Evolutionary conservation across 2,329 filamentous ascomycete species (phyloP).

Genomic region (Lachnellula cervina): DNA sequence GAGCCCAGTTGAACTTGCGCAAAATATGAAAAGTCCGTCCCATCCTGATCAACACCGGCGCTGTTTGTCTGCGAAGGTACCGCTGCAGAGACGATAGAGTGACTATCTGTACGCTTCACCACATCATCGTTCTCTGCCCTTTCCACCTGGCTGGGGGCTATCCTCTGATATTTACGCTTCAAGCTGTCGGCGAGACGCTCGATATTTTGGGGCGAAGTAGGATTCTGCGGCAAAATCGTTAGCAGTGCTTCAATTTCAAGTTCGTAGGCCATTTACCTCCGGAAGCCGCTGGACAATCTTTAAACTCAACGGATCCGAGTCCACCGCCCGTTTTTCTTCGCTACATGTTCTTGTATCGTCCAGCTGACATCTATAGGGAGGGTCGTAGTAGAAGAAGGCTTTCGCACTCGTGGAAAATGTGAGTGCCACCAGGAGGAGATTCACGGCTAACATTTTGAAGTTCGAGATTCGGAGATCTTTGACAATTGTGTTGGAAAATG

Average conservation of each 20-base stretch:
- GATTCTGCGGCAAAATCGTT: slow-evolving; percentile 2
- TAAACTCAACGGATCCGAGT: slow-evolving; percentile 4
- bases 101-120: slow-evolving; percentile 23
- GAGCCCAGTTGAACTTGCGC: slow-evolving; percentile 54
- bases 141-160: slow-evolving; percentile 1
- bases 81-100: slow-evolving; percentile 21
- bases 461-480: not conserved
- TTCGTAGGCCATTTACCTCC: slow-evolving; percentile 8
- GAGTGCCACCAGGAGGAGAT: slow-evolving; percentile 7
- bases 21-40: slow-evolving; percentile 63
- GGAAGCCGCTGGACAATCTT: slow-evolving; percentile 18
- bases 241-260: not conserved
- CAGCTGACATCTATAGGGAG: slow-evolving; percentile 21
- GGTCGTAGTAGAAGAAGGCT: slow-evolving; percentile 26
- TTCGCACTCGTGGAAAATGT: slow-evolving; percentile 15
- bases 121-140: slow-evolving; percentile 3
- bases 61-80: slow-evolving; percentile 43
- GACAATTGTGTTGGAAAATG: too few species aligned
- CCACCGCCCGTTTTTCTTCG: slow-evolving; percentile 6
- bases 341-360: slow-evolving; percentile 5
- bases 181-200: slow-evolving; percentile 18
- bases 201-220: slow-evolving; percentile 16
- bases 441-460: slow-evolving; percentile 18
- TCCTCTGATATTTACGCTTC: slow-evolving; percentile 22
- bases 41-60: slow-evolving; percentile 57